phyloP scores from a whole-genome alignment of 257 asterid genomes.

The Lycium ferocissimum region DNA sequence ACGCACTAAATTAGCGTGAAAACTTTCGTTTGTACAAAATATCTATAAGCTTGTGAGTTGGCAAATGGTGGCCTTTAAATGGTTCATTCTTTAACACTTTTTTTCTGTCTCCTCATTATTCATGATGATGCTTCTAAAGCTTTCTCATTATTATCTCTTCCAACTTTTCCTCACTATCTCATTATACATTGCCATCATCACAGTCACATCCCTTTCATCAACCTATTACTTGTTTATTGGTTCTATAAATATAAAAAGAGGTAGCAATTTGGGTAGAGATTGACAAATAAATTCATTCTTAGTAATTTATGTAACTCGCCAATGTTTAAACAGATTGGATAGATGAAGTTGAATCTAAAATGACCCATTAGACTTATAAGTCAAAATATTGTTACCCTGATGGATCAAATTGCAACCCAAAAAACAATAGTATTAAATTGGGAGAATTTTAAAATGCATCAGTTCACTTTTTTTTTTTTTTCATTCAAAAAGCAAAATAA shows the following conservation, averaged over 20 bases:
- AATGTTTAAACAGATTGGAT: rapidly evolving
- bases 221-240: not conserved
- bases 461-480: not conserved
- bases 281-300: not conserved
- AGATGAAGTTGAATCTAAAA: not conserved
- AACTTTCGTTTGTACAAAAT: too few relatives aligned
- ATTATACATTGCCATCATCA: conserved; percentile 37
- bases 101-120: not conserved
- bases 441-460: not conserved
- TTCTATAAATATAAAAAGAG: not conserved
- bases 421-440: not conserved
- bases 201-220: conserved; percentile 35
- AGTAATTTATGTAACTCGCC: not conserved
- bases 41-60: conserved; percentile 16
- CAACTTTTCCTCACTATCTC: conserved; percentile 8
- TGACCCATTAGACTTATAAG: not conserved
- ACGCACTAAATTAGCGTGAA: too few relatives aligned
- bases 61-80: conserved; percentile 22
- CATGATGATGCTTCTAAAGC: not conserved
- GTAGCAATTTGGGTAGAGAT: not conserved
- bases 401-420: not conserved
- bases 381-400: not conserved
- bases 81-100: conserved; percentile 23
- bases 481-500: not conserved
- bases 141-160: not conserved